Evolutionary conservation across 208 protist species (phyloP).

Genomic region (Balamuthia mandrillaris): DNA sequence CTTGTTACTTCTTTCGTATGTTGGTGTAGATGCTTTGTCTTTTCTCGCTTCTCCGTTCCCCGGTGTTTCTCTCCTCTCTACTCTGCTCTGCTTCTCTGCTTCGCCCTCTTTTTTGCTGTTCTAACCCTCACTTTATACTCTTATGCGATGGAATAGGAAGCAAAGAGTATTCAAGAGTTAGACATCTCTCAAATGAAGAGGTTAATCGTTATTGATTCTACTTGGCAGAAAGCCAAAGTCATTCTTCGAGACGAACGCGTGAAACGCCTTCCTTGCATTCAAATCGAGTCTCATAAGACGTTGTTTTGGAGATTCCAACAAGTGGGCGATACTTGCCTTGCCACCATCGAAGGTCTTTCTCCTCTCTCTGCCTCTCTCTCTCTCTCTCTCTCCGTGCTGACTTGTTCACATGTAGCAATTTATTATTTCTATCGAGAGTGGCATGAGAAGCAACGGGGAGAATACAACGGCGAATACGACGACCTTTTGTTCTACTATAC

Average conservation of each 20-base stretch:
- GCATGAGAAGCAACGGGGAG: neutral
- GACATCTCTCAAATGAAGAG: neutral
- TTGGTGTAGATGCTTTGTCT: no score
- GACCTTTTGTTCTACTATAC: neutral
- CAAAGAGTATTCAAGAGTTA: neutral
- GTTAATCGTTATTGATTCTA: neutral
- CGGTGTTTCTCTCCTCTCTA: neutral
- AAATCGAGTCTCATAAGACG: neutral
- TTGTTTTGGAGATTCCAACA: neutral
- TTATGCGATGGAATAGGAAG: neutral
- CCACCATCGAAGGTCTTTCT: neutral
- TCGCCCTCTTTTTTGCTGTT: neutral
- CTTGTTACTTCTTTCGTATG: no score
- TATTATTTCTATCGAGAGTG: conserved; percentile 12
- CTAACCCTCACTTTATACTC: neutral
- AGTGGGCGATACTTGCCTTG: neutral
- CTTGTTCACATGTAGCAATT: neutral
- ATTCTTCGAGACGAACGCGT: neutral
- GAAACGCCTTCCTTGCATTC: neutral
- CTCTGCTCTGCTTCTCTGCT: neutral
- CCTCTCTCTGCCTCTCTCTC: neutral
- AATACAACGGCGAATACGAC: neutral
- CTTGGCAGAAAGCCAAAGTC: neutral
- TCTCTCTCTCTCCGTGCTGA: neutral
- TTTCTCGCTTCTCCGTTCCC: no score